phyloP scores from a whole-genome alignment of 371 early-diverging fungal genomes.

The Capillidium heterosporum region DNA sequence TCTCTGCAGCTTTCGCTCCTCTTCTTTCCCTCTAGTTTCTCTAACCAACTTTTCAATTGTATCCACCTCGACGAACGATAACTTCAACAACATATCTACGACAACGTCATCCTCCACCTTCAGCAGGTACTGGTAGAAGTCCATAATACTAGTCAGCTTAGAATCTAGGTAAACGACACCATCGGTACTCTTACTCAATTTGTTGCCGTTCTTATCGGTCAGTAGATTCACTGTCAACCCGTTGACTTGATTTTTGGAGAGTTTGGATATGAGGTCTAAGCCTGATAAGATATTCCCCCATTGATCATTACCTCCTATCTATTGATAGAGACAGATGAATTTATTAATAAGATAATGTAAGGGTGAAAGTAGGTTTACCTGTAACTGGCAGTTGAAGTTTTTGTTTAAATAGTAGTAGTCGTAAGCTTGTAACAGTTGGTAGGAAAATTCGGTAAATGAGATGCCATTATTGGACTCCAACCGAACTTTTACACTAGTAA shows the following conservation, averaged over 20 bases:
- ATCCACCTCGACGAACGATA: constrained; percentile 11
- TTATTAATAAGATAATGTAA: background rate
- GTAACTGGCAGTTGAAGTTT: constrained; percentile 40
- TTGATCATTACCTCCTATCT: constrained; percentile 93
- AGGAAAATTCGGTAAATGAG: constrained; percentile 88
- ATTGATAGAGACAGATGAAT: constrained; percentile 1
- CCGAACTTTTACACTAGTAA: constrained; percentile 44
- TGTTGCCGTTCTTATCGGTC: constrained; percentile 71
- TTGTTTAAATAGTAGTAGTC: constrained; percentile 75
- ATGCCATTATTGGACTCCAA: constrained; percentile 70
- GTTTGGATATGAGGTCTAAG: constrained; percentile 69
- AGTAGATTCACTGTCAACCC: constrained; percentile 83
- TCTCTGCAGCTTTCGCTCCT: constrained; percentile 49
- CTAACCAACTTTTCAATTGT: no score
- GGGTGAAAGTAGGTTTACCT: constrained; percentile 32
- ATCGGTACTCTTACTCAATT: constrained; percentile 91
- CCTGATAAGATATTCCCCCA: constrained; percentile 96
- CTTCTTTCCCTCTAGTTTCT: no score
- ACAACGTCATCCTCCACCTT: constrained; percentile 67
- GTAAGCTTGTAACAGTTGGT: constrained; percentile 87
- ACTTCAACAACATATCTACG: constrained; percentile 33
- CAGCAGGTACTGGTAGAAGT: constrained; percentile 44
- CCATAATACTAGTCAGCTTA: background rate
- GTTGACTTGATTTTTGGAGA: constrained; percentile 26
- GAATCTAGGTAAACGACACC: constrained; percentile 90